These are phyloP conservation scores for Eleusine indica DNA, from an alignment of 176 grass and related monocot species.

Conservation along the genomic window DNA sequence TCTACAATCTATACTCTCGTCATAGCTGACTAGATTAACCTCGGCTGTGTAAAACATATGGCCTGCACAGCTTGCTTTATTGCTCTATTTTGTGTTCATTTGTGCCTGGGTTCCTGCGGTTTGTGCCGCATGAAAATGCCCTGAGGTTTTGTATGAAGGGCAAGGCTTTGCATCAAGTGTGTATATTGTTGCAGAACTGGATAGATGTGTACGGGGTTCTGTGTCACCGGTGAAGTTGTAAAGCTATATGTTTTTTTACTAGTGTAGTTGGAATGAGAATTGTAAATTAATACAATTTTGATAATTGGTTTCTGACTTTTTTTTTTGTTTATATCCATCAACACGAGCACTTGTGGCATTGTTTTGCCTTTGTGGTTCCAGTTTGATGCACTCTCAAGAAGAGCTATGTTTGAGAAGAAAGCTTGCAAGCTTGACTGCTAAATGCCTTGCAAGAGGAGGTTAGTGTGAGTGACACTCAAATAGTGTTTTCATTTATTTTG, in stretches of 20 bases:
- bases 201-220: conserved; percentile 20
- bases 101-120: conserved; percentile 30
- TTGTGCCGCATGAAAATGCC: conserved; percentile 43
- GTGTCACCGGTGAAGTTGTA: conserved; percentile 31
- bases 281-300: conserved; percentile 66
- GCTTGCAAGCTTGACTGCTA: background rate
- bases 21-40: conserved; percentile 40
- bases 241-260: conserved; percentile 19
- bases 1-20: conserved; percentile 62
- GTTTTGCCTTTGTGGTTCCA: background rate
- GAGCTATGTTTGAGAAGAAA: background rate
- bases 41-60: conserved; percentile 23
- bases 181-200: conserved; percentile 45
- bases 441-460: background rate
- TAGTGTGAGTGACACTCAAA: background rate
- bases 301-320: conserved; percentile 30
- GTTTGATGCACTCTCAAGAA: background rate
- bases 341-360: background rate
- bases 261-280: conserved; percentile 42
- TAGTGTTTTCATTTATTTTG: background rate
- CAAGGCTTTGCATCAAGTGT: conserved; percentile 35
- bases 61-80: conserved; percentile 31
- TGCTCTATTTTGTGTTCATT: conserved; percentile 25
- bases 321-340: background rate
- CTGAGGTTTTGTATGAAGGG: conserved; percentile 53